These are phyloP conservation scores for Colletotrichum destructivum DNA, from an alignment of 2,329 filamentous ascomycete genomes.

Conservation along the genomic window DNA sequence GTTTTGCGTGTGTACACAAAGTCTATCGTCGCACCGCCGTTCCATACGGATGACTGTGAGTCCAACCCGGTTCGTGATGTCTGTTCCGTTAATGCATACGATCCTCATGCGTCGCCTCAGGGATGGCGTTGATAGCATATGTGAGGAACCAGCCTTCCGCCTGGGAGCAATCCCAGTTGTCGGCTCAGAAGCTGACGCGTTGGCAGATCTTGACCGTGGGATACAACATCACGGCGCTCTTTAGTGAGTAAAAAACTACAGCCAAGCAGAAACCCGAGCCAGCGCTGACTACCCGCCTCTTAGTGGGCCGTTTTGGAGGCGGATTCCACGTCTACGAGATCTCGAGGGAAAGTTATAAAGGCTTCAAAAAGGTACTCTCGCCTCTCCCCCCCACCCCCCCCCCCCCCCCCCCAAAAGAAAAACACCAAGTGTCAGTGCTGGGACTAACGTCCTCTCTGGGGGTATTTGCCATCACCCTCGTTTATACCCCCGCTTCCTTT, in stretches of 20 bases:
- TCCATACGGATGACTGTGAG: slow-evolving; percentile 49
- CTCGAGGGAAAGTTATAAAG: slow-evolving; percentile 46
- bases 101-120: slow-evolving; percentile 1
- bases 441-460: slow-evolving; percentile 25
- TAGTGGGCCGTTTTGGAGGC: slow-evolving; percentile 52
- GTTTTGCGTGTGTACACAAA: slow-evolving; percentile 48
- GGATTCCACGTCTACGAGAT: slow-evolving; percentile 55
- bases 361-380: slow-evolving; percentile 53
- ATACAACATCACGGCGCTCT: slow-evolving; percentile 47
- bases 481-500: slow-evolving; percentile 61
- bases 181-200: slow-evolving; percentile 5
- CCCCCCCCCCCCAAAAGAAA: too few relatives aligned
- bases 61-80: background rate
- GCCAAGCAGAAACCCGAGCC: too few relatives aligned
- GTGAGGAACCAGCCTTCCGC: background rate
- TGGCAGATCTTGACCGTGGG: slow-evolving; percentile 48
- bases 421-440: rapidly evolving
- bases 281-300: background rate
- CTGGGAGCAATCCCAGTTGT: rapidly evolving
- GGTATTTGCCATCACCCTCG: slow-evolving; percentile 58
- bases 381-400: rapidly evolving
- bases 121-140: slow-evolving; percentile 30
- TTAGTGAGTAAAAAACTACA: slow-evolving; percentile 44
- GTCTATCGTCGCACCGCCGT: slow-evolving; percentile 39
- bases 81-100: too few relatives aligned